Conservation (phyloP, 768 basidiomycete genomes). For the Hypsizygus marmoreus region DNA sequence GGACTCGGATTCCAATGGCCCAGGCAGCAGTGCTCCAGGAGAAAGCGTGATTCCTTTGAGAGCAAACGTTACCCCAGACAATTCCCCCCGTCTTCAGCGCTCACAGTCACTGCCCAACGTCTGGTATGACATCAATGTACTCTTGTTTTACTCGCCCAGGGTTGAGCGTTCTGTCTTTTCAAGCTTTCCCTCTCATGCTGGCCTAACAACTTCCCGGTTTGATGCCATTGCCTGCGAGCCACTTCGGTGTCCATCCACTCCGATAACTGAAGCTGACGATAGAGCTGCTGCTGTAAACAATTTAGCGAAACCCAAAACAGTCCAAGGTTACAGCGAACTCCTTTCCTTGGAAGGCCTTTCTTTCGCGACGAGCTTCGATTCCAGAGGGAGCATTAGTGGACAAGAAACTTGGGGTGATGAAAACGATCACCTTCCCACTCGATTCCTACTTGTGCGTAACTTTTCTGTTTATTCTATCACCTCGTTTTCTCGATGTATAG, state of each 20-base stretch:
- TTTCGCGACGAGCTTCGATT: slow-evolving; percentile 32
- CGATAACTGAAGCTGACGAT: slow-evolving; percentile 21
- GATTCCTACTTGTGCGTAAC: slow-evolving; percentile 37
- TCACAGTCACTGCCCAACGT: slow-evolving; percentile 74
- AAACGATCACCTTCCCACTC: slow-evolving; percentile 32
- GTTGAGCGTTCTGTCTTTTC: not conserved
- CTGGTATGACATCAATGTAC: slow-evolving; percentile 40
- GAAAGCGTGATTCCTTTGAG: slow-evolving; percentile 15
- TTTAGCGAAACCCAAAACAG: not conserved
- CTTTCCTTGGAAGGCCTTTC: slow-evolving; percentile 21
- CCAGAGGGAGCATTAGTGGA: slow-evolving; percentile 16
- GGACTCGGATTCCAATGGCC: slow-evolving; percentile 25
- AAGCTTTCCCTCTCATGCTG: slow-evolving; percentile 52
- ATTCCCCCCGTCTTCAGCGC: slow-evolving; percentile 56
- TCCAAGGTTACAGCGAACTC: slow-evolving; percentile 13
- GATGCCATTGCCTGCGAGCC: slow-evolving; percentile 26
- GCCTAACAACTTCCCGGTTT: slow-evolving; percentile 38
- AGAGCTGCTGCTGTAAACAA: not conserved
- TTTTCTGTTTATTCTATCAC: not conserved
- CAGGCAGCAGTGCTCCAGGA: slow-evolving; percentile 25
- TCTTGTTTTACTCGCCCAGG: too few species aligned
- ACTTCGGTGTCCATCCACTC: slow-evolving; percentile 36
- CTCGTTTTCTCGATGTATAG: not conserved
- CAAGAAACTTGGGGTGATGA: slow-evolving; percentile 25
- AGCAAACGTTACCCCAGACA: slow-evolving; percentile 20